These are phyloP conservation scores for Tilletia horrida DNA, from an alignment of 1,284 basidiomycete species.

Conservation along the genomic window DNA sequence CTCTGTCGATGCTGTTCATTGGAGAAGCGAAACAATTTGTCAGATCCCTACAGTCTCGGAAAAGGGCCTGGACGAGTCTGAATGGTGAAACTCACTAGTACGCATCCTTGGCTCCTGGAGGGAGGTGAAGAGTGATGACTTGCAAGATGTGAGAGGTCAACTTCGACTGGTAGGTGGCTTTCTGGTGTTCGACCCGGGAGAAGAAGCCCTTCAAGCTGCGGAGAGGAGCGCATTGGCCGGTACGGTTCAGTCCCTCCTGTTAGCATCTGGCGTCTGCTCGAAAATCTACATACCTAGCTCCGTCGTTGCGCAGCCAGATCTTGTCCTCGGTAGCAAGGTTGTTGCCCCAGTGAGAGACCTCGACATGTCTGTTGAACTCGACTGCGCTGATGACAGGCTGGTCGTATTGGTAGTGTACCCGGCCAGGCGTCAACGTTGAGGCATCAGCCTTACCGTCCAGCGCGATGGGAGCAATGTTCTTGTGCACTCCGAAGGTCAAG, in stretches of 20 bases:
- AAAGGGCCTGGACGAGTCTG: too few relatives aligned
- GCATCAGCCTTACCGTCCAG: constrained; percentile 43
- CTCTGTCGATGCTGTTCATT: constrained; percentile 52
- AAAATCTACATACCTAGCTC: constrained; percentile 64
- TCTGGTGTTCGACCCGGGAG: constrained; percentile 82
- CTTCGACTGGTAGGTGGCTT: constrained; percentile 66
- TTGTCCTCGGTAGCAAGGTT: constrained; percentile 91
- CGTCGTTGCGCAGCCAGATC: constrained; percentile 77
- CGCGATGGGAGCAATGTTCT: constrained; percentile 64
- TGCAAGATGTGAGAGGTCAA: constrained; percentile 68
- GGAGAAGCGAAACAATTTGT: neutral
- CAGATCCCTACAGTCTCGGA: too few relatives aligned
- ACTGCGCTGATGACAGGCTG: constrained; percentile 74
- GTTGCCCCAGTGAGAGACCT: constrained; percentile 94
- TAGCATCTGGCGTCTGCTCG: too few relatives aligned
- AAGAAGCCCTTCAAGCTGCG: constrained; percentile 88
- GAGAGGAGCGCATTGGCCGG: neutral
- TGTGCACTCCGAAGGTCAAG: constrained; percentile 82
- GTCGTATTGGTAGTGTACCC: constrained; percentile 76
- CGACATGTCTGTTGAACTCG: constrained; percentile 71
- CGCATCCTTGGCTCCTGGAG: constrained; percentile 71
- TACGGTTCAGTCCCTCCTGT: too few relatives aligned
- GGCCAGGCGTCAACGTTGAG: constrained; percentile 53
- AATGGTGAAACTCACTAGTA: constrained; percentile 62
- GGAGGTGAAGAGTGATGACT: constrained; percentile 71